A percentile compares a stretch with the other conserved stretches of the same genome.
Evolutionary conservation across 2,329 filamentous ascomycete genomes (phyloP).

Genomic region (Beauveria australis): DNA sequence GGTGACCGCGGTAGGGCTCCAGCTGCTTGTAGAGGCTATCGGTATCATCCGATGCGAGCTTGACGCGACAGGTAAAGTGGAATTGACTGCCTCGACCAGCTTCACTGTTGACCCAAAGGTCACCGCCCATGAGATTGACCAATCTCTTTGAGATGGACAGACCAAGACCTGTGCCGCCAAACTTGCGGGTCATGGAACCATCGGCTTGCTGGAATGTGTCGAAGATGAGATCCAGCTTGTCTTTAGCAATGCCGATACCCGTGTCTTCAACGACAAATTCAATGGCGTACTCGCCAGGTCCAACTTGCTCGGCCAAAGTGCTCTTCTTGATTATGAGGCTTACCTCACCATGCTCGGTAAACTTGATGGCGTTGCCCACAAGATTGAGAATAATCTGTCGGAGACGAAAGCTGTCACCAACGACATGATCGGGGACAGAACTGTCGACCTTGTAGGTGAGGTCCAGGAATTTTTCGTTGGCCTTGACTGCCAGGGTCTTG

Average conservation of each 20-base stretch:
- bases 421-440: constrained; percentile 87
- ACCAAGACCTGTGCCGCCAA: constrained; percentile 88
- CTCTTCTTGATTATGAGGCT: constrained; percentile 76
- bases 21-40: constrained; percentile 74
- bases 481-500: constrained; percentile 94
- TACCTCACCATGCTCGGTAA: constrained; percentile 93
- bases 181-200: constrained; percentile 90
- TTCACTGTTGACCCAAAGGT: constrained; percentile 91
- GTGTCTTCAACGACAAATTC: constrained; percentile 95
- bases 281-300: constrained; percentile 75
- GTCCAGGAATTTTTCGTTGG: constrained; percentile 90
- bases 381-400: constrained; percentile 95
- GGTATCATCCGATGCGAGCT: constrained; percentile 71
- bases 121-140: constrained; percentile 92
- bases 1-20: constrained; percentile 83
- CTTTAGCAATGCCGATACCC: constrained; percentile 89
- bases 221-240: constrained; percentile 95
- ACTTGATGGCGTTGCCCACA: constrained; percentile 97
- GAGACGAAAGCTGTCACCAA: constrained; percentile 92
- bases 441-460: constrained; percentile 90
- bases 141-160: constrained; percentile 91
- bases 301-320: constrained; percentile 55
- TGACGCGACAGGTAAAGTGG: constrained; percentile 91
- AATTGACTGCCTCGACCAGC: constrained; percentile 89
- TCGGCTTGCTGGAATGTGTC: constrained; percentile 99